Evolutionary conservation across 2,329 filamentous ascomycete genomes (phyloP).

Genomic region (Sporothrix inflata): DNA sequence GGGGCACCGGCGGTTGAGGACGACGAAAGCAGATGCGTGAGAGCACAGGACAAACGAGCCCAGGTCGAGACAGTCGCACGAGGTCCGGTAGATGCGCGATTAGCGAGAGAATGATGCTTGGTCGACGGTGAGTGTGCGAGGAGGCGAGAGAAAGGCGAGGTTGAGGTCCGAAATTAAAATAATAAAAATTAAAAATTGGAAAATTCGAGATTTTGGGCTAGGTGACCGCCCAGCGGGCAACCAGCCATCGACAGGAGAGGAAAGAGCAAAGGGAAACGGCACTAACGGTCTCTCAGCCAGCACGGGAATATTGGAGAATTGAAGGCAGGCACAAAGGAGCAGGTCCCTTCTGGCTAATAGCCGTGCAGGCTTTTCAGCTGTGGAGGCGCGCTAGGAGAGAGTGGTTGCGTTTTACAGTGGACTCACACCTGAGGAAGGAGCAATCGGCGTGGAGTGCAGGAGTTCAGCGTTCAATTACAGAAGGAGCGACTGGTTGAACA

Average conservation of each 20-base stretch:
- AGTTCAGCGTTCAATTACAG: background rate
- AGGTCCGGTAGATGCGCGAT: conserved; percentile 5
- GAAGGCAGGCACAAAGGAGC: conserved; percentile 12
- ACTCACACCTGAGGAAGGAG: conserved; percentile 2
- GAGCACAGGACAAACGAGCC: background rate
- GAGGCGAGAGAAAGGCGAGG: background rate
- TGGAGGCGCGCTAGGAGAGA: conserved; percentile 20
- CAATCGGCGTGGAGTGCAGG: conserved; percentile 4
- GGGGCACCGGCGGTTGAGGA: background rate
- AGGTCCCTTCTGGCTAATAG: background rate
- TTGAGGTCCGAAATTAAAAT: conserved; percentile 24
- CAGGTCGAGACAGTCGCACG: background rate
- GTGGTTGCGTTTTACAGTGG: conserved; percentile 20
- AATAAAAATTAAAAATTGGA: conserved; percentile 19
- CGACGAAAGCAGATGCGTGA: background rate
- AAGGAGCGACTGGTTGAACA: background rate
- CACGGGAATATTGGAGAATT: background rate
- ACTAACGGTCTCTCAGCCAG: conserved; percentile 10
- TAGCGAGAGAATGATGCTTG: background rate
- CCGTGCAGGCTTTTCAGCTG: conserved; percentile 17
- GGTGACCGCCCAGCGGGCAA: conserved; percentile 15
- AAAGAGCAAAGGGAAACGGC: conserved; percentile 14
- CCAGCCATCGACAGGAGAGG: conserved; percentile 14
- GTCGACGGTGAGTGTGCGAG: background rate
- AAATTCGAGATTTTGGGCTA: conserved; percentile 26